Base-by-base conservation (phyloP, 805 yeast genomes). In the Teunomyces barrocoloradensis region DNA sequence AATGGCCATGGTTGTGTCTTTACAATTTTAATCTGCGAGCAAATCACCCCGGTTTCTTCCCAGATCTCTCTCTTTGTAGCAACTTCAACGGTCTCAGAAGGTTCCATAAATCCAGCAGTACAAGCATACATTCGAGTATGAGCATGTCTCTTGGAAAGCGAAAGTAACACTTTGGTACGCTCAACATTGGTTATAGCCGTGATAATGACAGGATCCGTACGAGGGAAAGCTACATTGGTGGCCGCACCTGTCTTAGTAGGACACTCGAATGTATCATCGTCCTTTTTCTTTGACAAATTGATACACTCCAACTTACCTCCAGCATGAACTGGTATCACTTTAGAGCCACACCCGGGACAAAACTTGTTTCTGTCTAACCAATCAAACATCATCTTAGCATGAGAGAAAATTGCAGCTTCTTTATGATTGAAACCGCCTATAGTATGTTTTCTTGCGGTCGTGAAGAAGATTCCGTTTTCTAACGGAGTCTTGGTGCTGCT, bases 1-100 rank as follows among this genome's bases (percentile, higher is more conserved):
- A 84, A 92, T 13, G 99, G 99, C 99, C 99, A 92, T 3, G 99
- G 98, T 68, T 92, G 98, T 10, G 94, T 80, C 56, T 82, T 74
- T 18, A 85, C 67, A 45, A 92, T 76, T 44, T 74, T 66, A 25
- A 92, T 85, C 25, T 76, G 64, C 3, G 66, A 54, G 45, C 82
- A 82, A 45, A 68, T 75, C 30, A 89, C 86, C 6, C 99, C 99
- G 4, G 97, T 85, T 65, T 92, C 99, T 64, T 92, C 99, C 89
- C 94, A 91, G 27, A 88, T 85, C 64, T 92, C 99, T 53, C 99
- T 74, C 39, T 84, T 72, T 18, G 92, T 87, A 10, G 96, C 94
- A 41, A 81, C 84, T 65, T 92, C 98, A 17, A 92, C 82, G 2
- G 95, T 82, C 69, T 92, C 99, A 25, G 91, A 86, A 1, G 97